Base-by-base conservation (phyloP, 1,139 yeast species). In the Wickerhamomyces sp. region DNA sequence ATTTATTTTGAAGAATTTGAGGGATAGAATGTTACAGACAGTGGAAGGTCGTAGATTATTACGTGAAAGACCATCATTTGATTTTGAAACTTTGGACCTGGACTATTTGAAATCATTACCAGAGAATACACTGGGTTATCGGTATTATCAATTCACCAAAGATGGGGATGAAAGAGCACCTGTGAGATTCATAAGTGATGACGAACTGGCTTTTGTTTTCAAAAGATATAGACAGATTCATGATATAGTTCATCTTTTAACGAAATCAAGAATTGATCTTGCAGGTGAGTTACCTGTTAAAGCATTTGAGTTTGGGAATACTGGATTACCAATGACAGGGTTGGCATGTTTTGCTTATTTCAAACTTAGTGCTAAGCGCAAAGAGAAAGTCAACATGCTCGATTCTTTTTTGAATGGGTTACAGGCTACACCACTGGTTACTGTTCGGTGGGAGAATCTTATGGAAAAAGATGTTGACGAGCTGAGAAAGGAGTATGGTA, bases 271-370 rank as follows among this genome's bases (percentile, higher is more conserved):
- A 0, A 87, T 91, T 38, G 84, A 87, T 37, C 80, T 94, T 55
- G 99, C 93, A 60, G 99, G 99, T 15, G 99, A 93, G 62, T 85
- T 93, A 43, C 89, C 96, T 0, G 86, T 93, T 27, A 93, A 93
- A 65, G 86, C 91, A 29, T 81, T 94, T 56, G 99, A 93, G 65
- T 95, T 82, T 61, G 85, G 93, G 64, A 93, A 93, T 63, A 78
- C 93, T 49, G 96, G 96, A 2, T 79, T 94, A 41, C 98, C 98
- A 18, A 91, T 94, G 94, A 91, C 97, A 10, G 96, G 96, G 0
- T 66, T 94, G 44, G 94, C 96, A 0, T 57, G 88, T 27, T 78
- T 89, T 56, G 96, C 96, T 3, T 97, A 97, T 1, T 74, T 87
- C 59, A 72, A 89, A 49, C 72, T 93, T 46, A 78, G 76, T 46